A percentile compares a stretch with the other conserved stretches of the same genome.
Evolutionary conservation across 305 asterid genomes (phyloP).

Genomic region (Solanum hybrid): DNA sequence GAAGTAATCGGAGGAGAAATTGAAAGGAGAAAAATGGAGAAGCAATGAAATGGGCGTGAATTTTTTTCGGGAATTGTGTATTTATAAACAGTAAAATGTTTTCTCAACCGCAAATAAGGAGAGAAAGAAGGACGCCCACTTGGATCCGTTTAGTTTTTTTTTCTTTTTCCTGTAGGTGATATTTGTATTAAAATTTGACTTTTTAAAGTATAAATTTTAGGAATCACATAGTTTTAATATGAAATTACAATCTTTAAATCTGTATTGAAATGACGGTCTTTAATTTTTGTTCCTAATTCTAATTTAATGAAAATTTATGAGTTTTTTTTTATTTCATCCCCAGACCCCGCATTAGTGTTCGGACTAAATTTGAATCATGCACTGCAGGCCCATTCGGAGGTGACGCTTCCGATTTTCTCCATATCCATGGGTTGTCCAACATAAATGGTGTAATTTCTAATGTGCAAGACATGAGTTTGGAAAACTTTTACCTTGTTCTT

Average conservation of each 20-base stretch:
- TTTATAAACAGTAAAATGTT: background rate
- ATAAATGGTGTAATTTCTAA: too few relatives aligned
- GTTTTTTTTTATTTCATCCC: background rate
- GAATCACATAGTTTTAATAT: too few relatives aligned
- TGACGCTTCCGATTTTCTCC: background rate
- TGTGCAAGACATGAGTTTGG: background rate
- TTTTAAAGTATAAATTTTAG: too few relatives aligned
- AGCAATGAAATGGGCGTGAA: background rate
- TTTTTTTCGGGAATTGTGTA: background rate
- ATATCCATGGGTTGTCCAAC: too few relatives aligned
- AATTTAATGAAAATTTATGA: background rate
- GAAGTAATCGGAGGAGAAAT: background rate
- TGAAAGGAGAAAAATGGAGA: background rate
- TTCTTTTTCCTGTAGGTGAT: background rate
- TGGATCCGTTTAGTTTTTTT: background rate
- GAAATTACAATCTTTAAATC: too few relatives aligned
- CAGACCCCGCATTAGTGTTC: too few relatives aligned
- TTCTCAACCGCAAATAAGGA: background rate
- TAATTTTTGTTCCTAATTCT: background rate
- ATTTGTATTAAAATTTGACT: rapidly evolving
- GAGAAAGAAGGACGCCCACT: background rate
- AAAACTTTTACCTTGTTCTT: background rate
- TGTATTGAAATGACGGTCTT: too few relatives aligned
- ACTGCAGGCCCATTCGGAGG: background rate
- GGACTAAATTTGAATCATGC: too few relatives aligned